Base-by-base conservation (phyloP, 192 early-diverging fungal species). In the Coemansia sp. region DNA sequence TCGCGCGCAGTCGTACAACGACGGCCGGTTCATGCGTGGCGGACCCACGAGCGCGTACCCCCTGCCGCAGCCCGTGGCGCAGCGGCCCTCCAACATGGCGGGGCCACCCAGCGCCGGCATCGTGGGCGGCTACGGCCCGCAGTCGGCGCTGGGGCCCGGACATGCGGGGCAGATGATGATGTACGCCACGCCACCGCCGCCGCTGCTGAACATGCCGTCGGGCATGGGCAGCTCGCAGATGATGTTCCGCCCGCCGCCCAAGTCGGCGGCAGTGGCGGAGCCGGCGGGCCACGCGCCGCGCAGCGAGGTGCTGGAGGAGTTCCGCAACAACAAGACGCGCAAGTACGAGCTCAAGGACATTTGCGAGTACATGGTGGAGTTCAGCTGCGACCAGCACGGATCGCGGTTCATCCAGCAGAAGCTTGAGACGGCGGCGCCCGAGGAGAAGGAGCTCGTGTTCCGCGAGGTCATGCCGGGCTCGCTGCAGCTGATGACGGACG, bases 361-460 rank as follows among this genome's bases (percentile, higher is more conserved):
- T 79, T 83, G 81, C 36, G 89, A 87, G 19, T 84, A 86, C 66
- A 90, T 99, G 65, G 94, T 97, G 21, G 96, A 99, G 69, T 99
- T 99, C 59, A 95, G 93, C 68, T 90, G 92, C 54, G 96, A 99
- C 72, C 96, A 99, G 74, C 93, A 99, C 56, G 96, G 96, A 1
- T 95, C 93, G 51, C 86, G 96, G 13, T 99, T 97, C 59, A 97
- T 99, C 73, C 96, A 99, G 80, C 94, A 96, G 64, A 95, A 95
- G 71, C 82, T 99, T 17, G 96, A 99, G 69, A 89, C 88, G 0
- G 93, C 92, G 8, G 86, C 83, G 19, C 81, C 80, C 27, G 96
- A 97, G 32, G 96, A 99, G 56, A 97, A 96, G 78, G 88, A 96
- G 74, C 78, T 92, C 41, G 94, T 99, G 38, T 99, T 99, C 81